Evolutionary conservation across 2,329 filamentous ascomycete genomes (phyloP), one percentile per base, ranked within the genome.

Genomic region (Pseudogymnoascus pannorum): DNA sequence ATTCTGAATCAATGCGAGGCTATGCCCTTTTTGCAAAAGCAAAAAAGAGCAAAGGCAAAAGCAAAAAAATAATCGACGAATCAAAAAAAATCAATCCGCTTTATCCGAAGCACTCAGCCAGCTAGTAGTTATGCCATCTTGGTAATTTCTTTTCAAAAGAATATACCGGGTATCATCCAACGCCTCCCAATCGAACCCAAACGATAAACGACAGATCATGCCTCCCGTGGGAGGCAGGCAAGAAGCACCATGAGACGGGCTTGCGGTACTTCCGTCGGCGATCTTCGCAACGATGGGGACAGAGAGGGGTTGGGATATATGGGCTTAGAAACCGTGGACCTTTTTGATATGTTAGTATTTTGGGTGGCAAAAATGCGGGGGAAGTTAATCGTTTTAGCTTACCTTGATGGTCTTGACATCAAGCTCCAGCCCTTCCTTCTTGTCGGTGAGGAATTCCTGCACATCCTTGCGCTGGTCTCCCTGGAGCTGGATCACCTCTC

Each of bases 381-480:
- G 2, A 2, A 20, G 0, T 57, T 8, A 16, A 18, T 38, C n/a
- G 9, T 35, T 20, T 6, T n/a, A 60, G 65, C 71, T 64, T 74
- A 93, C 90, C 85, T 97, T 97, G 81, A 97, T 96, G 79, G 88
- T 95, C 86, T 97, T 96, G 77, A 87, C 83, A 79, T 97, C 91
- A 75, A 97, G 87, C 77, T 91, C 91, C 72, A 97, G 85, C 73
- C 93, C 93, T 75, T 92, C 90, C 79, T 92, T 91, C 85, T 96
- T 95, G 81, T 96, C 90, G 79, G 87, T 87, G 78, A 97, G 87
- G 82, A 97, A 99, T 75, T 97, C 92, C 78, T 95, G 90, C 76
- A 97, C 90, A 86, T 96, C 92, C 81, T 96, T 96, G 80, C 94
- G 93, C 84, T 99, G 94, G 78, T 99, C 94, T 73, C 94, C 94